Base-by-base conservation (phyloP, 1,284 basidiomycete species). In the Fomitopsis betulina region DNA sequence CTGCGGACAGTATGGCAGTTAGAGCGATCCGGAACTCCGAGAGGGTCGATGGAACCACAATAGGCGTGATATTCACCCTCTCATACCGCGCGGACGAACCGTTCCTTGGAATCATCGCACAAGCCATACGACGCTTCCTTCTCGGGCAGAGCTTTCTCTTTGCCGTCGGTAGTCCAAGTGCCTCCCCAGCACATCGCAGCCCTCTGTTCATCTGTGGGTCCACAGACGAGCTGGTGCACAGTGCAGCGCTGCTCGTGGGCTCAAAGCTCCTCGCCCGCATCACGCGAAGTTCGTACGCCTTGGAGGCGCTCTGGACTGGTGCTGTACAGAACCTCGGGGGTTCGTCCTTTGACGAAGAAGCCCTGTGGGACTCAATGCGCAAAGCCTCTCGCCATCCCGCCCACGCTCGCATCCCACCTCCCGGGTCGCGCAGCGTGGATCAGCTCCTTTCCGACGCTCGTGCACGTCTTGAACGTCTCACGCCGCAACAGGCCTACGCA, bases 191-290 rank as follows among this genome's bases (percentile, higher is more conserved):
- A 51, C 58, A 39, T 33, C 25, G 60, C 39, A 69, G 58, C 56
- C 76, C 79, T 1, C 71, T 90, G 5, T 72, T 88, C 59, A 75
- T 90, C 58, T 79, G 79, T 57, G 80, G 80, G 17, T 82, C 84
- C 10, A 77, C 79, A 1, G 72, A 76, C 10, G 76, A 79, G 7
- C 78, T 81, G 55, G 77, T 89, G 21, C 79, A 85, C 57, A 81
- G 86, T 25, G 85, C 86, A 1, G 76, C 81, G n/a, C 75, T 87
- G 15, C 79, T 90, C 58, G 76, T 80, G 17, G 74, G 73, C 58
- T 79, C 85, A 37, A 89, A 89, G 68, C 85, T 91, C 65, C 72
- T 86, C 23, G 82, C 81, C 3, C 78, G 87, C 19, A 72, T 89
- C 42, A 68, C 72, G 38, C 52, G 19, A 45, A 61, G 55, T 45